Base-by-base conservation (phyloP, 495 filamentous ascomycete species). In the Penicillium atrosanguineum region DNA sequence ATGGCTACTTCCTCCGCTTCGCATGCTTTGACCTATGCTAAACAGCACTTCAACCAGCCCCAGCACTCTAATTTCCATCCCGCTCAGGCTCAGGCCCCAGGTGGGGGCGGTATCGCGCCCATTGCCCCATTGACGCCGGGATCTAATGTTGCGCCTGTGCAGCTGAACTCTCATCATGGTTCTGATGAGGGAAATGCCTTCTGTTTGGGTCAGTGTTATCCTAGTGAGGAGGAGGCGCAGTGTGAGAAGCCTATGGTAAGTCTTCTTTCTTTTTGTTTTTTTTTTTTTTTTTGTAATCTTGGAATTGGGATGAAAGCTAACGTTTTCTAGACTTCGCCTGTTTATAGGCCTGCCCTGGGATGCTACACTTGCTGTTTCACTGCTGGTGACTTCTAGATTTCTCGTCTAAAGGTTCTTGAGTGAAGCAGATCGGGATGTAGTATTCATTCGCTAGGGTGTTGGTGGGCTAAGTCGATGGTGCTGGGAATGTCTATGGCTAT, bases 141-240 rank as follows among this genome's bases (percentile, higher is more conserved):
- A 15, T 44, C 26, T 1, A 39, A 61, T 29, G 45, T 64, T 43
- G 64, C 65, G 23, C 59, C 57, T 12, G 51, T 41, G 16, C 18
- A 36, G 11, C 42, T 52, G 5, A 26, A 57, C 21, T 37, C 42
- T 6, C 23, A 44, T 19, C 34, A 44, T 23, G 68, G 61, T 0
- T 34, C 48, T 28, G 68, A 70, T 46, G 46, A 53, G 46, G 68
- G 68, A 4, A 69, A 67, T 43, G 44, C 55, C 6, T 63, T 69
- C 52, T 70, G 68, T 51, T 9, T 61, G 21, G 68, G 68, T 0
- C 14, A 26, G 11, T 70, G 68, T 26, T 60, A 47, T 43, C 4
- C 44, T n/a, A 48, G 40, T 44, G 18, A 48, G 38, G 40, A 38
- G 19, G 49, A 60, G 20, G 54, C 55, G 44, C 15, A 53, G 25